Base-by-base conservation (phyloP, 202 grass and related monocot genomes). In the Carex sylvatica region DNA sequence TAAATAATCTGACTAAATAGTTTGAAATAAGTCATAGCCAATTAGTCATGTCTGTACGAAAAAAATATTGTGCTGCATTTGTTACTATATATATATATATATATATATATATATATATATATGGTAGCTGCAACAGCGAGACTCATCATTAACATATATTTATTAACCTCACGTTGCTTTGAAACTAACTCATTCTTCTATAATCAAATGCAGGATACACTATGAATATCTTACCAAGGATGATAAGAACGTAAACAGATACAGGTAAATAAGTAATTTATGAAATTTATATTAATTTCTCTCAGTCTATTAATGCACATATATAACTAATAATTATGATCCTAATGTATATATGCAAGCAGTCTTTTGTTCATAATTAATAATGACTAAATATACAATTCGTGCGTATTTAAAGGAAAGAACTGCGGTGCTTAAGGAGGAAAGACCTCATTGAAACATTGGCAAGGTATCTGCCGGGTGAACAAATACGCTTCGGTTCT, bases 401-500 rank as follows among this genome's bases (percentile, higher is more conserved):
- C 5, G 36, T 38, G 36, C 36, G 12, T 9, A 30, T 10, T 18
- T 36, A 35, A 46, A 84, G 70, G 31, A 75, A 7, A 63, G 87
- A 89, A 42, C 4, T 81, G 11, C 53, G 87, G 19, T 82, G 66
- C 69, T n/a, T 89, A n/a, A 79, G 66, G 51, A 74, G 87, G 36
- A 89, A 66, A 33, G 78, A 85, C 30, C 83, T 89, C 8, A 64
- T 89, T 64, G 78, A 89, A 85, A 62, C 68, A 59, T 63, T 89
- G 49, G 83, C 68, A 4, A 28, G 23, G 22, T 35, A 70, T 44
- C 13, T 89, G 49, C 87, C 87, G 2, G 55, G 19, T 19, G 78
- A 82, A 51, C 74, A 73, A 47, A 22, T 89, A 38, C 66, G 79
- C 8, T 78, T 85, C 26, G 83, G 83, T 26, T 85, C 79, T 52